phyloP scores from a whole-genome alignment of 441 rosid genomes.

The Pelargonium myrrhifolium region DNA sequence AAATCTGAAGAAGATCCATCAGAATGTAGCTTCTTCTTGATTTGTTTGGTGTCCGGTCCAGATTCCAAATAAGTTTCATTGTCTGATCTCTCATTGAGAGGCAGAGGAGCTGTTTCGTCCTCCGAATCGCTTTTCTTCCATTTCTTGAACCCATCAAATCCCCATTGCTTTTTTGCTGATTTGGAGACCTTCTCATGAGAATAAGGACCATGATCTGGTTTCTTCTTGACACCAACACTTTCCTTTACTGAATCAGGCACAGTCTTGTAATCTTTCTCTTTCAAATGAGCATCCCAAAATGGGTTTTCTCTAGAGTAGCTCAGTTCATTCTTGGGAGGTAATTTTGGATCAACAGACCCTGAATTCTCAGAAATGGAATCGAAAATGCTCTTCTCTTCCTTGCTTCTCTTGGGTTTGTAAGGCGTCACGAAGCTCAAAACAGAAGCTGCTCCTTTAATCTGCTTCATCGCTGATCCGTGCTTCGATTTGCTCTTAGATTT shows the following conservation, averaged over 20 bases:
- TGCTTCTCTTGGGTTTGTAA: constrained; percentile 30
- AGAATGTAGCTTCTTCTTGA: constrained; percentile 54
- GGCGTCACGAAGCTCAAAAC: constrained; percentile 42
- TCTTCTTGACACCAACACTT: too few relatives aligned
- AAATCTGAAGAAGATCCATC: constrained; percentile 61
- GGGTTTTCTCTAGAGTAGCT: constrained; percentile 33
- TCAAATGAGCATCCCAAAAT: constrained; percentile 26
- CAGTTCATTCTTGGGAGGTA: constrained; percentile 6
- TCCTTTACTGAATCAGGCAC: background rate
- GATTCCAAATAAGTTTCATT: constrained; percentile 30
- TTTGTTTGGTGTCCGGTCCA: constrained; percentile 52
- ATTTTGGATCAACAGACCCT: background rate
- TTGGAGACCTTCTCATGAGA: constrained; percentile 30
- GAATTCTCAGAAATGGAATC: constrained; percentile 21
- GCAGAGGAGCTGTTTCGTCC: constrained; percentile 52
- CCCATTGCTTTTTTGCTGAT: constrained; percentile 55
- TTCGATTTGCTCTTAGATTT: constrained; percentile 33
- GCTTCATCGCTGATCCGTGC: constrained; percentile 39
- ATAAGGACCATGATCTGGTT: too few relatives aligned
- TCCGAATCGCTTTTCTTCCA: constrained; percentile 59
- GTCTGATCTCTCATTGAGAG: constrained; percentile 44
- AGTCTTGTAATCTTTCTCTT: too few relatives aligned
- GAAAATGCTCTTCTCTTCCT: constrained; percentile 42
- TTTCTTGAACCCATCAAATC: constrained; percentile 50
- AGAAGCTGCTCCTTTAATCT: constrained; percentile 57